phyloP scores from a whole-genome alignment of 306 rosid species.

The Glycyrrhiza uralensis region DNA sequence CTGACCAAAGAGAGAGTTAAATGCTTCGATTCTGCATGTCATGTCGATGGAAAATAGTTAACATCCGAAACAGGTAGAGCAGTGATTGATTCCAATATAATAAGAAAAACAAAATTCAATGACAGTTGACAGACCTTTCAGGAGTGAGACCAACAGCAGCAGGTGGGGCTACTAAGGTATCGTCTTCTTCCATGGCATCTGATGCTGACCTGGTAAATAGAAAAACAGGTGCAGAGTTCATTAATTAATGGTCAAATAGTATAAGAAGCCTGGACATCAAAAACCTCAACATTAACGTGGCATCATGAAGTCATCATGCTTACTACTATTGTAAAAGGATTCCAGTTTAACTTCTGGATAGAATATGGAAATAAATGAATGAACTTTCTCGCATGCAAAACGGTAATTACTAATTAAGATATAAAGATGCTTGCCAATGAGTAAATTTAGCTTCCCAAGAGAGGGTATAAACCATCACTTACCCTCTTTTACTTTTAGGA shows the following conservation, averaged over 20 bases:
- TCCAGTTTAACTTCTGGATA: neutral
- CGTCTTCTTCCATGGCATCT: slow-evolving; percentile 76
- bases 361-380: neutral
- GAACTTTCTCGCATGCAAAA: neutral
- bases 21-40: slow-evolving; percentile 68
- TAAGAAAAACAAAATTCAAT: neutral
- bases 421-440: neutral
- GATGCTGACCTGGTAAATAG: slow-evolving; percentile 42
- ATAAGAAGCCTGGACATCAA: neutral
- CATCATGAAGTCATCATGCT: neutral
- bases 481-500: slow-evolving; percentile 51
- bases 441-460: neutral
- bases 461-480: slow-evolving; percentile 22
- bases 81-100: neutral
- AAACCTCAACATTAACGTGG: neutral
- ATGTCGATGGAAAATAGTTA: neutral
- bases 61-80: slow-evolving; percentile 3
- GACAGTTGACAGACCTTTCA: slow-evolving; percentile 55
- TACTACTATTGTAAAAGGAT: neutral
- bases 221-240: neutral
- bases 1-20: slow-evolving; percentile 75
- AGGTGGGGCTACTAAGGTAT: slow-evolving; percentile 49
- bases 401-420: neutral
- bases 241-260: slow-evolving; percentile 24
- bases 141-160: slow-evolving; percentile 49